Evolutionary conservation across 805 yeast species (phyloP).

Genomic region (Geotrichum ghanense): DNA sequence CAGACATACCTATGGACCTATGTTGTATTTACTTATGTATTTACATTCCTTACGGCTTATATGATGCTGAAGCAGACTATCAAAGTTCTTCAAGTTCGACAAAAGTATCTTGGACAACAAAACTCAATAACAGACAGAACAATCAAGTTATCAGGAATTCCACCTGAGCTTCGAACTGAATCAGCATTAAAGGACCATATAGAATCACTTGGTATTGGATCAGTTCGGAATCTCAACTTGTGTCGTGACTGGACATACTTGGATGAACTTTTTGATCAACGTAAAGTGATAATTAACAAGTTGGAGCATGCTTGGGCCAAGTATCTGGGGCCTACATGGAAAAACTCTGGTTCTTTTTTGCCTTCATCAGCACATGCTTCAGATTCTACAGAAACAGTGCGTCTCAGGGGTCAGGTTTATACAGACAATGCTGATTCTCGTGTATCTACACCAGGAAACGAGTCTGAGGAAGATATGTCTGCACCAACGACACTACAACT

Average conservation of each 20-base stretch:
- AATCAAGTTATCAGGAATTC: constrained; percentile 77
- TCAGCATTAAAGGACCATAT: constrained; percentile 61
- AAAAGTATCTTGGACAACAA: constrained; percentile 71
- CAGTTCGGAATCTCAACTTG: constrained; percentile 62
- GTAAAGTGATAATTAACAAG: constrained; percentile 40
- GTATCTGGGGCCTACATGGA: constrained; percentile 38
- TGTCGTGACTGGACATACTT: constrained; percentile 81
- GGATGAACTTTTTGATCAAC: constrained; percentile 49
- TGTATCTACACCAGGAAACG: constrained; percentile 6
- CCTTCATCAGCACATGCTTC: not conserved
- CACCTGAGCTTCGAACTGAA: constrained; percentile 65
- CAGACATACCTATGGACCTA: constrained; percentile 71
- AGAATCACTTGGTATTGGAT: constrained; percentile 68
- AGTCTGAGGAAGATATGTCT: not conserved
- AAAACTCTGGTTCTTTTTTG: not conserved
- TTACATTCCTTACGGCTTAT: constrained; percentile 56
- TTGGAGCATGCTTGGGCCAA: constrained; percentile 66
- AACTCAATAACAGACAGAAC: constrained; percentile 88
- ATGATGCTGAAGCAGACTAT: constrained; percentile 58
- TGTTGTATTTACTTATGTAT: constrained; percentile 74
- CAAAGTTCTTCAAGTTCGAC: constrained; percentile 67
- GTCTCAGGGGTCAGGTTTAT: not conserved
- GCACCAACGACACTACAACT: constrained; percentile 8
- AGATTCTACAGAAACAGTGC: not conserved
- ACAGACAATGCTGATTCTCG: not conserved